A percentile compares a stretch with the other conserved stretches of the same genome.
Conservation (phyloP, 257 asterid species). For the Fraxinus americana region DNA sequence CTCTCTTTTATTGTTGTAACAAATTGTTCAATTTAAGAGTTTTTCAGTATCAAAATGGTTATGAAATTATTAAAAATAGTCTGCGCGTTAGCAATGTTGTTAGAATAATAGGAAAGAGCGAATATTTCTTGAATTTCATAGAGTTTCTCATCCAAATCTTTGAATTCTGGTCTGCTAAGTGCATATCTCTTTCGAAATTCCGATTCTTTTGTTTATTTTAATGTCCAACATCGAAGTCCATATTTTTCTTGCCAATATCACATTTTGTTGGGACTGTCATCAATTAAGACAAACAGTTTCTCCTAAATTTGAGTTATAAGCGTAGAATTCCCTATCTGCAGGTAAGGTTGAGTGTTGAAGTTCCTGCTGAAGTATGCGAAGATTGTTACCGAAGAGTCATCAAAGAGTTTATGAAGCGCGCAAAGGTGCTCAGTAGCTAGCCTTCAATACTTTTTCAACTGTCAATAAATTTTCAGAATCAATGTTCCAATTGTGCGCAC, state of each 20-base stretch:
- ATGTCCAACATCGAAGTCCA: background rate
- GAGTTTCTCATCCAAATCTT: background rate
- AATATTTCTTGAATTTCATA: background rate
- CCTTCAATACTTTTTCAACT: background rate
- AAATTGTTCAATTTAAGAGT: background rate
- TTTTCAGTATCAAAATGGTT: background rate
- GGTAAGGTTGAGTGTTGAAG: conserved; percentile 87
- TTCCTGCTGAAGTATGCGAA: conserved; percentile 78
- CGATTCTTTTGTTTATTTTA: background rate
- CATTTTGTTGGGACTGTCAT: background rate
- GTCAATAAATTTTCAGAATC: background rate
- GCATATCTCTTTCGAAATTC: background rate
- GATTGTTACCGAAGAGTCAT: conserved; percentile 71
- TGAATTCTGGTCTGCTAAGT: conserved; percentile 15
- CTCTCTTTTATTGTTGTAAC: background rate
- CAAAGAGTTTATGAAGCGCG: conserved; percentile 61
- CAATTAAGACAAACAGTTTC: background rate
- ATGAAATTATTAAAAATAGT: background rate
- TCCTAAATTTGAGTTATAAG: background rate
- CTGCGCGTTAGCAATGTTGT: background rate
- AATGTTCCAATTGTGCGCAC: background rate
- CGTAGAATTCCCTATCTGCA: conserved; percentile 17
- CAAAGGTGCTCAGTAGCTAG: conserved; percentile 53
- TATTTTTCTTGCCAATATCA: background rate
- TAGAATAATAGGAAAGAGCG: background rate